Evolutionary conservation across 2,329 filamentous ascomycete species (phyloP), one percentile per base, ranked within the genome.

Genomic region (Stemphylium lycopersici): DNA sequence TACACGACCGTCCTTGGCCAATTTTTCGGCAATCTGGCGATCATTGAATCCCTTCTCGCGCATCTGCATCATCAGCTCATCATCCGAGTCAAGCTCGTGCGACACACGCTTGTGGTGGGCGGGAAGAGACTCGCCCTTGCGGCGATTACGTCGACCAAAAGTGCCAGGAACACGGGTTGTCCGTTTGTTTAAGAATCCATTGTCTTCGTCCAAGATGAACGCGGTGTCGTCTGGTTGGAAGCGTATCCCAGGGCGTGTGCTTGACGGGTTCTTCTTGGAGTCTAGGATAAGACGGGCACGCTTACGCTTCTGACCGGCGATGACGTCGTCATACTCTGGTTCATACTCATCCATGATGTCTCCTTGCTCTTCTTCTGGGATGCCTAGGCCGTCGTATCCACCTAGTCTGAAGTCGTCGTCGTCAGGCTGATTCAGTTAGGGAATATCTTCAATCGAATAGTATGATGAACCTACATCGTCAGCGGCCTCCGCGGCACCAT

Each of bases 1-100:
- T 38, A 74, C 73, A 39, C 78, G 73, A 20, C 77, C 77, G 48
- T 80, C 74, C 13, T 76, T 65, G 6, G 66, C 59, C 5, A 83
- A 71, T 46, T 72, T 75, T 2, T 76, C 66, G 2, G 77, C 71
- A 31, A 83, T 78, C 41, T 78, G 74, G 18, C 74, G 73, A 58
- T 82, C 80, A 29, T 70, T 71, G 66, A 72, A 79, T 16, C 74
- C 75, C 18, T 74, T 66, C 48, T 76, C 68, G 53, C 78, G 79
- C 65, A 80, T 75, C 4, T 65, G 59, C 51, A 80, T 67, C 52
- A 80, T 78, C 36, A 81, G 68, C 38, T 77, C 76, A 55, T 83
- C 80, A 32, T 81, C 79, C 0, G 76, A 76, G 59, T 82, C 78
- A 38, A 81, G 73, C 36, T 80, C 72, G 29, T 64, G 56, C 18